Base-by-base conservation (phyloP, 2,329 filamentous ascomycete species). In the Xylaria digitata region DNA sequence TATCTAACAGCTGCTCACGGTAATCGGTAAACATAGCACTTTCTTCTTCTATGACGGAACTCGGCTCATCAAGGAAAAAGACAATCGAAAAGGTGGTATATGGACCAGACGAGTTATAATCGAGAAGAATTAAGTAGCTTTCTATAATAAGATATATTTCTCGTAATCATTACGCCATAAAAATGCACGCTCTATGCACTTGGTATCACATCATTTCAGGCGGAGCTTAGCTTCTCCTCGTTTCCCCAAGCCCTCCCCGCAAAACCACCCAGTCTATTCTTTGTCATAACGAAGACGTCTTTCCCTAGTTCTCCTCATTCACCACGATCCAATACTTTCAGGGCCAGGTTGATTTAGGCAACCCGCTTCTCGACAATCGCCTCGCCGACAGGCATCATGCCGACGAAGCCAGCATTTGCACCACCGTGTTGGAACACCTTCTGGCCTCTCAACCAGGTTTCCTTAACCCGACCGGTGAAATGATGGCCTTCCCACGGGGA, bases 401-500 rank as follows among this genome's bases (percentile, higher is more conserved):
- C 77, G 0, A 87, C 80, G 66, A 90, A 87, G 1, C 87, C 86
- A 4, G 75, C 78, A 40, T 84, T 80, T 5, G 63, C 73, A 0
- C 82, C 86, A n/a, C 87, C 89, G 37, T 92, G 83, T 69, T 87
- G 85, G 78, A 91, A 96, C n/a, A 97, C 85, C 77, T 86, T 89
- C 70, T 82, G 82, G 0, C 94, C 94, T 6, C 94, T 85, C 68
- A 97, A 76, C 92, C 93, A 97, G 7, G 94, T 97, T 84, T 96
- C 92, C 65, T 82, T 84, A 11, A 97, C 94, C 66, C 93, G 87
- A 0, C 94, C 94, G 53, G 85, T 86, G 74, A 97, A 90, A 37
- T 83, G 85, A 79, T 90, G 91, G 21, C 92, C 92, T 78, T 97
- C 91, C 85, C 96, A 97, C 0, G 94, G 94, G 63, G 90, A 94